Percentiles rank a stretch among this genome's conserved stretches.
phyloP scores from a whole-genome alignment of 2,329 filamentous ascomycete species.

The Trichoderma sp. region DNA sequence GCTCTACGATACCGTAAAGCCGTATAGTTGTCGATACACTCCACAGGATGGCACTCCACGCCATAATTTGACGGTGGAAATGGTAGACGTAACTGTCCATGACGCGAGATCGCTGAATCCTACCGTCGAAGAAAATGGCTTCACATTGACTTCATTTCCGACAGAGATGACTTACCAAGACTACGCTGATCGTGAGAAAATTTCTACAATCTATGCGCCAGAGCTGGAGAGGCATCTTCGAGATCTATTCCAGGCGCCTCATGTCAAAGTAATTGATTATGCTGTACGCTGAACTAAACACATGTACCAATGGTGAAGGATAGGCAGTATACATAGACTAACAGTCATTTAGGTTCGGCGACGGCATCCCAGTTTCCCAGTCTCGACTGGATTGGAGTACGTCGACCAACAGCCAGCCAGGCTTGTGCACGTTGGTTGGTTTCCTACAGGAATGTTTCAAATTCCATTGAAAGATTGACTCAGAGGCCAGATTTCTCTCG shows the following conservation, averaged over 20 bases:
- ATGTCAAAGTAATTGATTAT: constrained; percentile 5
- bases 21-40: neutral
- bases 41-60: neutral
- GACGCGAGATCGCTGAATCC: neutral
- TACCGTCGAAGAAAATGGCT: neutral
- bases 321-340: neutral
- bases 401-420: neutral
- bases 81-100: neutral
- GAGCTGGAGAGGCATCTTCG: neutral
- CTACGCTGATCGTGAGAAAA: neutral
- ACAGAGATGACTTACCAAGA: neutral
- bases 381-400: neutral
- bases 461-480: neutral
- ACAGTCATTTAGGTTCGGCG: neutral
- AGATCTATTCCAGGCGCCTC: neutral
- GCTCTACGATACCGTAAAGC: neutral
- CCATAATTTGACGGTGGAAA: neutral
- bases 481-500: neutral
- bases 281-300: neutral
- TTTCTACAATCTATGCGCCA: neutral
- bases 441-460: too few species aligned
- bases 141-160: neutral
- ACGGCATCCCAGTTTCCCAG: neutral
- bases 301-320: neutral
- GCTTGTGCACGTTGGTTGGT: constrained; percentile 4